Evolutionary conservation across 345 rosid species (phyloP).

Genomic region (rapeseed (Brassica napus)): Da-Ae NC_063442.1:1704501-1705000

Average conservation of each 20-base stretch:
- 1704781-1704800: conserved; percentile 24
- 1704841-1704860: conserved; percentile 5
- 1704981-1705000: conserved; percentile 47
- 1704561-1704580: background rate
- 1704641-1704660: background rate
- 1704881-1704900: conserved; percentile 3
- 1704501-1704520: background rate
- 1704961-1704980: conserved; percentile 50
- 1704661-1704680: conserved; percentile 42
- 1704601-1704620: background rate
- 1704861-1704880: background rate
- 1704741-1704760: conserved; percentile 17
- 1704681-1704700: conserved; percentile 9
- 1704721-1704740: conserved; percentile 26
- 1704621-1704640: conserved; percentile 37
- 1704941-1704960: conserved; percentile 63
- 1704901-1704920: conserved; percentile 5
- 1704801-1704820: conserved; percentile 13
- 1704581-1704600: conserved; percentile 1
- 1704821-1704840: conserved; percentile 25
- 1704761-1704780: conserved; percentile 38
- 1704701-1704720: conserved; percentile 19
- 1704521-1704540: background rate
- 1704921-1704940: conserved; percentile 56
- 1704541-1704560: background rate